Percentiles rank a stretch among this genome's conserved stretches.
Evolutionary conservation across 495 filamentous ascomycete genomes (phyloP).

Genomic region (Geoglossum glabrum): DNA sequence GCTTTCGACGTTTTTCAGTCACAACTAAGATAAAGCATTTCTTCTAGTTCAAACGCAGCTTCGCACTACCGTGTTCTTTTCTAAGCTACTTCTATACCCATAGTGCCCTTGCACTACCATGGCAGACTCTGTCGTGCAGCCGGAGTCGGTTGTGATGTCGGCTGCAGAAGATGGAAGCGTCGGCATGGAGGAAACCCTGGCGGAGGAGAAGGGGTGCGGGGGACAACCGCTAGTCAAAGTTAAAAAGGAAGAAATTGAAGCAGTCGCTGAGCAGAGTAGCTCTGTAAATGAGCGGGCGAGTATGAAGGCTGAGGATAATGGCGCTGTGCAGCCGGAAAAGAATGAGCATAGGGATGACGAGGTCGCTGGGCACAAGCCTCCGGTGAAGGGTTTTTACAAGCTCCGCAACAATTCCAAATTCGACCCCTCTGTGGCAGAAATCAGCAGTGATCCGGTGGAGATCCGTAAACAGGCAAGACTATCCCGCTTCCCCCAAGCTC

Average conservation of each 20-base stretch:
- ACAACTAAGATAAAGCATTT: background rate
- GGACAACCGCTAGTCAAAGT: background rate
- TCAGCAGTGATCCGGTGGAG: constrained; percentile 40
- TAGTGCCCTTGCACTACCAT: background rate
- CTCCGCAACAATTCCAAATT: constrained; percentile 5
- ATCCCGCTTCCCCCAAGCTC: background rate
- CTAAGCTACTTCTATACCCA: background rate
- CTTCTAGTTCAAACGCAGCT: background rate
- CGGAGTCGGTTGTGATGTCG: background rate
- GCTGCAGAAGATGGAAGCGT: background rate
- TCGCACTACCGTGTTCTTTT: background rate
- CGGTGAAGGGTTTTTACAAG: background rate
- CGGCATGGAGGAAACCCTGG: background rate
- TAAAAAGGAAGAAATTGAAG: background rate
- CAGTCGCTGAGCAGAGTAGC: background rate
- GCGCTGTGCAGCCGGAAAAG: background rate
- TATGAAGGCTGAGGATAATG: background rate
- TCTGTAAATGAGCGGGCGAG: background rate
- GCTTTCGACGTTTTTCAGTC: background rate
- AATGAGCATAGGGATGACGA: background rate
- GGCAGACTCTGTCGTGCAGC: background rate
- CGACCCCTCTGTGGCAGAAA: constrained; percentile 1
- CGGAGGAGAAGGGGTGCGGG: background rate
- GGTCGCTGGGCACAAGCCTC: background rate
- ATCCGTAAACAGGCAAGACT: constrained; percentile 55